A percentile compares a stretch with the other conserved stretches of the same genome.
phyloP scores from a whole-genome alignment of 2,329 filamentous ascomycete genomes.

The Aspergillus pseudonomiae region DNA sequence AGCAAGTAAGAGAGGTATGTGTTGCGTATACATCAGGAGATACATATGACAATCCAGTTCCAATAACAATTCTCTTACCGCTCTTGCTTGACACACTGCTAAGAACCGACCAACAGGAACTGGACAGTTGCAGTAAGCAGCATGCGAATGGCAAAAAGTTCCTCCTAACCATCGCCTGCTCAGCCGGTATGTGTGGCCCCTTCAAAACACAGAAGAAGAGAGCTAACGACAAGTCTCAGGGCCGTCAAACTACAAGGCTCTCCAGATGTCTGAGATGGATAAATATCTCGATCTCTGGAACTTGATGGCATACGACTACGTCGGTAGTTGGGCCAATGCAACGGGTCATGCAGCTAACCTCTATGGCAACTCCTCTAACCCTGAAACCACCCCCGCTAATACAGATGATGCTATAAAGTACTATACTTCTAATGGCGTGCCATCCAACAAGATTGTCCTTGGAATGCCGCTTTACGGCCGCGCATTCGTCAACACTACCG shows the following conservation, averaged over 20 bases:
- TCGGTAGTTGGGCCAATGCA: conserved; percentile 75
- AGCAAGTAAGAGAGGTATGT: conserved; percentile 34
- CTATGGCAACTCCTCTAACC: conserved; percentile 60
- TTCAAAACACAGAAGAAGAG: not conserved
- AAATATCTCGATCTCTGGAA: conserved; percentile 56
- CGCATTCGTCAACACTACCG: conserved; percentile 77
- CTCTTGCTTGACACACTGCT: not conserved
- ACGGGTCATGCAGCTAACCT: conserved; percentile 84
- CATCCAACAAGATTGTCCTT: conserved; percentile 74
- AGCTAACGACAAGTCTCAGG: conserved; percentile 28
- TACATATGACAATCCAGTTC: too few relatives aligned
- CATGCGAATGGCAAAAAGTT: conserved; percentile 42
- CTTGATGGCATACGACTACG: conserved; percentile 82
- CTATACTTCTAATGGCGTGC: conserved; percentile 69
- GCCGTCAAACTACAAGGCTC: conserved; percentile 46
- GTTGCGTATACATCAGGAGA: not conserved
- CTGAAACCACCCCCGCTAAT: conserved; percentile 75
- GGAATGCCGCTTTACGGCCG: conserved; percentile 94
- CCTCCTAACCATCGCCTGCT: conserved; percentile 51
- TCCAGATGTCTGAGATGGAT: conserved; percentile 51
- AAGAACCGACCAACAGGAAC: conserved; percentile 29
- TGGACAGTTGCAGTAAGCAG: conserved; percentile 43
- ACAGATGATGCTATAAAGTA: conserved; percentile 70
- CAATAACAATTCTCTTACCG: fast-evolving
- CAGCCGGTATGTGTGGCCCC: conserved; percentile 38